Evolutionary conservation across 768 basidiomycete species (phyloP).

Genomic region (Phlebiopsis gigantea): DNA sequence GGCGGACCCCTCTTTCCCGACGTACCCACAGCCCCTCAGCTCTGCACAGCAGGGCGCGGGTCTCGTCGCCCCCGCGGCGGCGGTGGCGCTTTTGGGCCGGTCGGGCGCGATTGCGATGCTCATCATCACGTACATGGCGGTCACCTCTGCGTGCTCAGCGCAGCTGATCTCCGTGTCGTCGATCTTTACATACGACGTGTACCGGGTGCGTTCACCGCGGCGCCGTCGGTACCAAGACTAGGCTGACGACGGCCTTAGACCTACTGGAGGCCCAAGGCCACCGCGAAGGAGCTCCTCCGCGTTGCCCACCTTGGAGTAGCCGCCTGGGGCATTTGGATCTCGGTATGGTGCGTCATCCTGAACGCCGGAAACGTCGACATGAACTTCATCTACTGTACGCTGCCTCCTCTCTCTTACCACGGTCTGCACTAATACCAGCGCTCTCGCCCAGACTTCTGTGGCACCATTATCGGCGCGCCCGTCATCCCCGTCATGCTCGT

Average conservation of each 20-base stretch:
- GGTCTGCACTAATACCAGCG: conserved; percentile 41
- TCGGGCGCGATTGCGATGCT: conserved; percentile 33
- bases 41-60: conserved; percentile 35
- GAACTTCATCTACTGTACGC: background rate
- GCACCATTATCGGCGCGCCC: conserved; percentile 43
- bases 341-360: conserved; percentile 31
- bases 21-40: conserved; percentile 31
- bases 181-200: conserved; percentile 28
- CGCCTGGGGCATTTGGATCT: conserved; percentile 34
- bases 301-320: conserved; percentile 30
- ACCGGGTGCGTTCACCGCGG: background rate
- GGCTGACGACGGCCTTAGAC: conserved; percentile 14
- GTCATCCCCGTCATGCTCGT: conserved; percentile 46
- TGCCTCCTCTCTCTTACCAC: background rate
- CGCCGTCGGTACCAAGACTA: no score
- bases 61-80: conserved; percentile 31
- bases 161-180: conserved; percentile 33
- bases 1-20: conserved; percentile 42
- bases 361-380: conserved; percentile 8
- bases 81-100: conserved; percentile 28
- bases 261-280: conserved; percentile 28
- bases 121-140: conserved; percentile 32
- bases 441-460: conserved; percentile 26
- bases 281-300: conserved; percentile 28
- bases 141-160: conserved; percentile 30